Evolutionary conservation across 495 filamentous ascomycete genomes (phyloP).

Genomic region (Penicillium samsonianum): DNA sequence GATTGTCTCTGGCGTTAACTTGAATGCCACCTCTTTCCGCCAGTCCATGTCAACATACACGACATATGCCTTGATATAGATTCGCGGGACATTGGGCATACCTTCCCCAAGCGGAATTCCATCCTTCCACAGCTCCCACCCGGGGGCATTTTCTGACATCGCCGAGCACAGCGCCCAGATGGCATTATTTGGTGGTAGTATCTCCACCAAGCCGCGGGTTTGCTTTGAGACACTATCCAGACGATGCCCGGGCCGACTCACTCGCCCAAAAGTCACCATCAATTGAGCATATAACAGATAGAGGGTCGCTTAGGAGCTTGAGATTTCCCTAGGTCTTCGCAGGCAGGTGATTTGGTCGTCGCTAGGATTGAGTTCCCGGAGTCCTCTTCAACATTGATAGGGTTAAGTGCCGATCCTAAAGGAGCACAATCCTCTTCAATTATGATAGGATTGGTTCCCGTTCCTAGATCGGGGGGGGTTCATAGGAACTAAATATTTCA

Average conservation of each 20-base stretch:
- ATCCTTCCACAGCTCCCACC: constrained; percentile 81
- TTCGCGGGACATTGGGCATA: constrained; percentile 88
- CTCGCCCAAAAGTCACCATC: too few species aligned
- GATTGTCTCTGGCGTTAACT: constrained; percentile 93
- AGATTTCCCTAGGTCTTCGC: too few species aligned
- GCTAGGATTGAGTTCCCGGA: too few species aligned
- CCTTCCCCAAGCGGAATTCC: constrained; percentile 86
- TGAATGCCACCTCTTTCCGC: constrained; percentile 95
- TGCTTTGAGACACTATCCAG: constrained; percentile 96
- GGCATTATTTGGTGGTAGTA: constrained; percentile 81
- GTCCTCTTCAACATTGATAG: too few species aligned
- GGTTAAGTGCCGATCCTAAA: too few species aligned
- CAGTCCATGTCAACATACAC: constrained; percentile 99
- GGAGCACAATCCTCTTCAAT: too few species aligned
- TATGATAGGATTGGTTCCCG: too few species aligned
- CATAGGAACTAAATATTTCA: too few species aligned
- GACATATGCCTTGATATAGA: constrained; percentile 95
- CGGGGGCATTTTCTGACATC: constrained; percentile 88
- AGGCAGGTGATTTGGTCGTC: too few species aligned
- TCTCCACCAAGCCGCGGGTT: constrained; percentile 93
- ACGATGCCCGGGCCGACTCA: constrained; percentile 80
- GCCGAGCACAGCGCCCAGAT: constrained; percentile 94
- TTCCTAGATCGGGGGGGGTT: too few species aligned
- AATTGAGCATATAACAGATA: too few species aligned
- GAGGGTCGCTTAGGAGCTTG: too few species aligned